phyloP scores from a whole-genome alignment of 148 eudicot genomes.

The Vaccinium vitisidaea region DNA sequence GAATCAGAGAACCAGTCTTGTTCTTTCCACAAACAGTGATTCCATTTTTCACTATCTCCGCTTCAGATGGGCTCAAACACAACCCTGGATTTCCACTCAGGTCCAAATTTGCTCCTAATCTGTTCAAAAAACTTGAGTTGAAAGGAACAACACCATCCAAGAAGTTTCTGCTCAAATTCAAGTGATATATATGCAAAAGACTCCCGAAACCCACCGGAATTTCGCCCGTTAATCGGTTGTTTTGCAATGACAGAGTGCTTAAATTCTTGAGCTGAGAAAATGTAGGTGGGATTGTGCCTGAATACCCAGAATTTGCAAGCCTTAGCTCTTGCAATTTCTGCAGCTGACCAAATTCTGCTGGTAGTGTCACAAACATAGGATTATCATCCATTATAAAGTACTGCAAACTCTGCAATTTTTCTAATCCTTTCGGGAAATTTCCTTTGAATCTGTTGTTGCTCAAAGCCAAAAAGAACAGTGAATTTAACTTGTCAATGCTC shows the following conservation, averaged over 20 bases:
- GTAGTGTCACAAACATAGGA: constrained; percentile 55
- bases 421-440: constrained; percentile 40
- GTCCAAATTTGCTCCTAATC: constrained; percentile 67
- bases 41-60: constrained; percentile 27
- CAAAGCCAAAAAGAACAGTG: constrained; percentile 56
- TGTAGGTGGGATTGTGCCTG: constrained; percentile 50
- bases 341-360: constrained; percentile 44
- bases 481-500: constrained; percentile 34
- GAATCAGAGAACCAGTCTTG: constrained; percentile 32
- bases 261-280: constrained; percentile 45
- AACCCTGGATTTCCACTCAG: constrained; percentile 64
- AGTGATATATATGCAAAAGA: constrained; percentile 58
- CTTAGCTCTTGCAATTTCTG: constrained; percentile 64
- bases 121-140: constrained; percentile 54
- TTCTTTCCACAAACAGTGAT: constrained; percentile 46
- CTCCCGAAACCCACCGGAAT: constrained; percentile 54
- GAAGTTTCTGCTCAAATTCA: constrained; percentile 72
- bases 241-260: constrained; percentile 64
- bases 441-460: constrained; percentile 58
- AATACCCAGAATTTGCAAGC: constrained; percentile 62
- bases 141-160: constrained; percentile 68
- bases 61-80: constrained; percentile 57
- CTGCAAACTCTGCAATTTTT: constrained; percentile 44
- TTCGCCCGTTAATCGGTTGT: constrained; percentile 62
- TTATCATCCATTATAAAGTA: constrained; percentile 75